Base-by-base conservation (phyloP, 306 rosid species). In the Bauhinia variegata region DNA sequence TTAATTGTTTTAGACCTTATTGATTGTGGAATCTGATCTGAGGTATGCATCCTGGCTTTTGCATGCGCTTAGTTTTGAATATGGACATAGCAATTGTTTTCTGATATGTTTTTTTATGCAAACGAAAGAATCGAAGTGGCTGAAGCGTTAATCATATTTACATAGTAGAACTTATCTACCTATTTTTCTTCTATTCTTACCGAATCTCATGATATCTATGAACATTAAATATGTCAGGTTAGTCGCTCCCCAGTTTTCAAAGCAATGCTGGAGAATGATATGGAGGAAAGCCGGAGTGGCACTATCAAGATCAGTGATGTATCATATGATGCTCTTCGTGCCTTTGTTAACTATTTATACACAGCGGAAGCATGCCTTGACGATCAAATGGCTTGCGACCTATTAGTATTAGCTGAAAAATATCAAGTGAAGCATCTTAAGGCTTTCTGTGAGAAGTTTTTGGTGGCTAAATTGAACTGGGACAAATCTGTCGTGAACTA, bases 211-310 rank as follows among this genome's bases (percentile, higher is more conserved):
- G 60, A 49, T 19, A 52, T 58, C 44, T 31, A 34, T 63, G 17
- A 30, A 44, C 65, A 10, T 28, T 12, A 48, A 48, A 32, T 46
- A 4, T 10, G 13, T 59, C 83, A 89, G 96, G 81, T 51, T 46
- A 87, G 82, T 50, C 93, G 96, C 56, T 92, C 98, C 36, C 95
- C 86, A 4, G 96, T 92, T 39, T 89, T 92, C 75, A 79, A 67
- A 81, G 96, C 93, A 43, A 89, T 92, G 93, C 88, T 92, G 0
- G 96, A 89, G 73, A 89, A 81, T 55, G 88, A 92, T 50, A 92
- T 89, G 98, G 80, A 81, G 53, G 93, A 92, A 80, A 86, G 89
- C 60, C 87, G 81, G 62, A 92, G 91, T 8, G 89, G 96, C 63
- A 89, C 86, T 48, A 88, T 92, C 43, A 92, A 76, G 79, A 86